A percentile compares a stretch with the other conserved stretches of the same genome.
Evolutionary conservation across 352 stramenopile genomes (phyloP).

Genomic region (Phytophthora fragariae): DNA sequence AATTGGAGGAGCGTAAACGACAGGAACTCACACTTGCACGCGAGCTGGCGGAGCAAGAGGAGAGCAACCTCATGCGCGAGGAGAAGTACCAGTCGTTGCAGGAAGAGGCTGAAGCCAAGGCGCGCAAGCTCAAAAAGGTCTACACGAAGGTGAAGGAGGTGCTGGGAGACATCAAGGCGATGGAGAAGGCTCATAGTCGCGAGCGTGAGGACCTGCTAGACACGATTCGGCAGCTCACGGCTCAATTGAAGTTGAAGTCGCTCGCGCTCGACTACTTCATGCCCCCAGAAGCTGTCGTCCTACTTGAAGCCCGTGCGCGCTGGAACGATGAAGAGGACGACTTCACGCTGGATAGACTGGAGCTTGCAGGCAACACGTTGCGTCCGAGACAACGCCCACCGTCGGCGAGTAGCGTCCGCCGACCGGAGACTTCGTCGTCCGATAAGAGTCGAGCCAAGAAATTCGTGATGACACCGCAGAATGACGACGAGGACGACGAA

Average conservation of each 20-base stretch:
- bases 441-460: conserved; percentile 67
- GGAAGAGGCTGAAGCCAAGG: conserved; percentile 96
- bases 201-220: conserved; percentile 96
- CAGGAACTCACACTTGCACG: conserved; percentile 90
- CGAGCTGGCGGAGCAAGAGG: conserved; percentile 94
- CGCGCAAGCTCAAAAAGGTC: conserved; percentile 97
- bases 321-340: conserved; percentile 86
- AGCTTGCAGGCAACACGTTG: conserved; percentile 78
- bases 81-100: conserved; percentile 91
- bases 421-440: conserved; percentile 74
- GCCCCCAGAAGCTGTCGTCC: conserved; percentile 57
- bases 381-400: conserved; percentile 67
- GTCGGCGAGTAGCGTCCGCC: conserved; percentile 72
- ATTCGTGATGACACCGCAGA: conserved; percentile 36
- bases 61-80: conserved; percentile 93
- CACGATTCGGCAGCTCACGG: conserved; percentile 95
- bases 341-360: conserved; percentile 73
- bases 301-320: conserved; percentile 65
- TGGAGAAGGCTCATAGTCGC: conserved; percentile 92
- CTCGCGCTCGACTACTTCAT: conserved; percentile 95
- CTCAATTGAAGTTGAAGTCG: conserved; percentile 96
- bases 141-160: conserved; percentile 92
- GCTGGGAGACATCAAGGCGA: conserved; percentile 93
- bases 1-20: conserved; percentile 91
- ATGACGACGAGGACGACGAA: conserved; percentile 61